Base-by-base conservation (phyloP, 352 stramenopile genomes). In the Phytophthora constricta region DNA sequence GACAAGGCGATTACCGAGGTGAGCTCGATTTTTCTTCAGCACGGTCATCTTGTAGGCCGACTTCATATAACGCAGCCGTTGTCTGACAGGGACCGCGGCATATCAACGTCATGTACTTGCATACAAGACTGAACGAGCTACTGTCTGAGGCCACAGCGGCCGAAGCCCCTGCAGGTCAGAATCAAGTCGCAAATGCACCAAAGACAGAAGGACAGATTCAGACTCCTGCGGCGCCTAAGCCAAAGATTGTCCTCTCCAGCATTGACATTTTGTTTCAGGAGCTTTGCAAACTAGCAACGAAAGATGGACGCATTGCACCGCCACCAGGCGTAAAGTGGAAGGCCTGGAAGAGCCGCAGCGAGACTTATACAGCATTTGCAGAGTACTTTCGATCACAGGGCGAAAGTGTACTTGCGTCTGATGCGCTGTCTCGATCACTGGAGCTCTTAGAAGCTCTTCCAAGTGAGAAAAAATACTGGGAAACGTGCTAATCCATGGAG, bases 71-170 rank as follows among this genome's bases (percentile, higher is more conserved):
- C n/a, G n/a, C n/a, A n/a, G n/a, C n/a, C n/a, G n/a, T 58, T 5
- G 9, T 45, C 26, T n/a, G 52, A 46, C 27, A 83, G 72, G 65
- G 64, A 3, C 63, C 74, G 1, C 66, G 62, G 23, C 78, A 84
- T 54, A 19, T 81, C 26, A 70, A 79, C 16, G 72, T 91, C 10
- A 13, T 93, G 58, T 93, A 93, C 68, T 68, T 89, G 28, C 84
- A 90, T 31, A 66, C 77, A 9, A 77, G 84, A 5, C 54, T 91
- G 26, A 86, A 82, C 43, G 84, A 93, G 46, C 64, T 90, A 27
- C 64, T 90, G 3, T 68, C 54, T 23, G 58, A 72, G 23, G 14
- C 62, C 0, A 42, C 57, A 20, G 43, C 48, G 16, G 8, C 17
- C 11, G 16, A 33, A 17, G 13, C 17, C 42, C 47, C 54, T 13